These are phyloP conservation scores for Acacia concinna DNA, from an alignment of 331 rosid genomes.

Conservation along the genomic window DNA sequence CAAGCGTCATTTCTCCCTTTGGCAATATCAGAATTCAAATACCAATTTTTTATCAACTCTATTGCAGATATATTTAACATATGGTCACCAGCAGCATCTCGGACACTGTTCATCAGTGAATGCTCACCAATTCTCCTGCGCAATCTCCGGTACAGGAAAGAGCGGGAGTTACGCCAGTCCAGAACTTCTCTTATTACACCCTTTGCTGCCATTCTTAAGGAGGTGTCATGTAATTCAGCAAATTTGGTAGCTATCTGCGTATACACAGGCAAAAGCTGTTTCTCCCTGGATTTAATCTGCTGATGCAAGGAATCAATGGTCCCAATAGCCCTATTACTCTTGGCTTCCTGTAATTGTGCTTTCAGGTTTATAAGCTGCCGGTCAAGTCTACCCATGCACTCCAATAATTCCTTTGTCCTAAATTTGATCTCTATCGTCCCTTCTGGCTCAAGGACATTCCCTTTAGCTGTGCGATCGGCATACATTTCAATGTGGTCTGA, in stretches of 20 bases:
- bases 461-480: slow-evolving; percentile 90
- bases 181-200: slow-evolving; percentile 86
- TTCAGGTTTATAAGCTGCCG: slow-evolving; percentile 69
- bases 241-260: slow-evolving; percentile 93
- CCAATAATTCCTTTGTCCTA: slow-evolving; percentile 84
- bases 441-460: slow-evolving; percentile 98
- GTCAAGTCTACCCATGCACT: slow-evolving; percentile 96
- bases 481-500: slow-evolving; percentile 96
- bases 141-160: slow-evolving; percentile 79
- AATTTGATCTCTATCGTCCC: slow-evolving; percentile 99
- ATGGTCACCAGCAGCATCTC: slow-evolving; percentile 82
- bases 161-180: slow-evolving; percentile 81
- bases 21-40: slow-evolving; percentile 56
- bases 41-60: slow-evolving; percentile 74
- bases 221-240: slow-evolving; percentile 95
- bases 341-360: slow-evolving; percentile 81
- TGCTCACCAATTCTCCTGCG: slow-evolving; percentile 82
- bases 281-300: slow-evolving; percentile 86
- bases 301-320: slow-evolving; percentile 69
- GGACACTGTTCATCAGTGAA: slow-evolving; percentile 65
- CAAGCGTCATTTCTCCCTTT: slow-evolving; percentile 43
- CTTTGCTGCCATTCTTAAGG: slow-evolving; percentile 96
- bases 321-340: slow-evolving; percentile 41
- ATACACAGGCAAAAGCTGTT: slow-evolving; percentile 87
- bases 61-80: slow-evolving; percentile 65